Evolutionary conservation across 345 rosid genomes (phyloP).

Genomic region (Eucalyptus dawsonii): DNA sequence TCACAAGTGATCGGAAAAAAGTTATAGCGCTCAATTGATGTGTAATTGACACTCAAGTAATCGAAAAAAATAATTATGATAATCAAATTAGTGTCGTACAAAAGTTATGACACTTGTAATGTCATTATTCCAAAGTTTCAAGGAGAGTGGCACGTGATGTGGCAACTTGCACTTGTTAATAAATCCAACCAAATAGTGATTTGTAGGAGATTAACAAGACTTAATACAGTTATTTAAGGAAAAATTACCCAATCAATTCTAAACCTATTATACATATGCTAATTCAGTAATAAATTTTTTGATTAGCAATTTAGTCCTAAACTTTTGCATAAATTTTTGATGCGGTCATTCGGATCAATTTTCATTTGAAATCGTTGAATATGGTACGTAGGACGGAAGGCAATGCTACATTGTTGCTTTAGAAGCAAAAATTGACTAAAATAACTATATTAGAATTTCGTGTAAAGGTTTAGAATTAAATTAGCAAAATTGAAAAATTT

Average conservation of each 20-base stretch:
- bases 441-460: no score
- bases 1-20: neutral
- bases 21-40: no score
- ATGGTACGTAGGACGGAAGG: neutral
- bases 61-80: neutral
- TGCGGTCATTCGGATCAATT: fast-evolving
- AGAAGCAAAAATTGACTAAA: neutral
- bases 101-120: neutral
- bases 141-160: neutral
- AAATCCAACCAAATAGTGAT: neutral
- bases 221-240: neutral
- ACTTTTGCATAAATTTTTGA: no score
- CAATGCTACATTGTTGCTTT: fast-evolving
- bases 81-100: no score
- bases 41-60: neutral
- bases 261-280: neutral
- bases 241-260: neutral
- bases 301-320: neutral
- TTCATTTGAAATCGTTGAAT: neutral
- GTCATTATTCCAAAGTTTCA: neutral
- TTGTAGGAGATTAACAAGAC: neutral
- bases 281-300: neutral
- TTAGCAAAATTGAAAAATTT: neutral
- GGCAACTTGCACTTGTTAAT: neutral
- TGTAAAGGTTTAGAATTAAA: no score